Evolutionary conservation across 768 basidiomycete species (phyloP).

Genomic region (Pleurotus djamor): DNA sequence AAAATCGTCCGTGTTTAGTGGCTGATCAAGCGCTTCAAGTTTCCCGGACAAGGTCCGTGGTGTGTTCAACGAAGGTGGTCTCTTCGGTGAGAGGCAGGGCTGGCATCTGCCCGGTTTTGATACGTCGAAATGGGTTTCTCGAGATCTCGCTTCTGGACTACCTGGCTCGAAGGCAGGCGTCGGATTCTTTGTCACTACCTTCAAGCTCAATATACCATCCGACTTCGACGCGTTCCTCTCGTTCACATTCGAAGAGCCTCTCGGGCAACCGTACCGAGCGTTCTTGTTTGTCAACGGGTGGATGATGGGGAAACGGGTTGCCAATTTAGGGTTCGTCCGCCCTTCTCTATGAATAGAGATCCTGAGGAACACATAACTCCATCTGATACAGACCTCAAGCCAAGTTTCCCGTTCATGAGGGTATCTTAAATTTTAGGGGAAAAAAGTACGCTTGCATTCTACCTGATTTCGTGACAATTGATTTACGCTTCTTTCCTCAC

Average conservation of each 20-base stretch:
- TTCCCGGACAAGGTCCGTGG: conserved; percentile 74
- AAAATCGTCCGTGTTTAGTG: not conserved
- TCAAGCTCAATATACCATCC: conserved; percentile 56
- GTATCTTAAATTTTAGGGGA: conserved; percentile 73
- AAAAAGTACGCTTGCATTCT: conserved; percentile 48
- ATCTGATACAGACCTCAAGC: conserved; percentile 57
- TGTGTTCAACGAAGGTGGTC: conserved; percentile 70
- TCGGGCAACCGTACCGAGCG: conserved; percentile 67
- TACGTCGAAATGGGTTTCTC: conserved; percentile 54
- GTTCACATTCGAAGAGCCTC: conserved; percentile 63
- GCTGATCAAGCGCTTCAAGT: conserved; percentile 29
- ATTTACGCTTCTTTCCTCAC: not conserved
- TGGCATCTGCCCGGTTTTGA: conserved; percentile 79
- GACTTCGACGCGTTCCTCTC: conserved; percentile 69
- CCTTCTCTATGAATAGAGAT: not conserved
- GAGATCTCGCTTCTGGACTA: conserved; percentile 58
- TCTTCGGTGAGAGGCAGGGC: conserved; percentile 64
- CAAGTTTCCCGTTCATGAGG: conserved; percentile 82
- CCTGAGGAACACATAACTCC: not conserved
- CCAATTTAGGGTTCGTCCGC: conserved; percentile 54
- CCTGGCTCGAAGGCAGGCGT: conserved; percentile 61
- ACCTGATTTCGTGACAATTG: not conserved
- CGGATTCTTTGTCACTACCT: conserved; percentile 80
- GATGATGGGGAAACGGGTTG: conserved; percentile 85
- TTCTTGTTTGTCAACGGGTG: conserved; percentile 83